These are phyloP conservation scores for Dothistroma pini DNA, from an alignment of 2,329 filamentous ascomycete species.

Conservation along the genomic window DNA sequence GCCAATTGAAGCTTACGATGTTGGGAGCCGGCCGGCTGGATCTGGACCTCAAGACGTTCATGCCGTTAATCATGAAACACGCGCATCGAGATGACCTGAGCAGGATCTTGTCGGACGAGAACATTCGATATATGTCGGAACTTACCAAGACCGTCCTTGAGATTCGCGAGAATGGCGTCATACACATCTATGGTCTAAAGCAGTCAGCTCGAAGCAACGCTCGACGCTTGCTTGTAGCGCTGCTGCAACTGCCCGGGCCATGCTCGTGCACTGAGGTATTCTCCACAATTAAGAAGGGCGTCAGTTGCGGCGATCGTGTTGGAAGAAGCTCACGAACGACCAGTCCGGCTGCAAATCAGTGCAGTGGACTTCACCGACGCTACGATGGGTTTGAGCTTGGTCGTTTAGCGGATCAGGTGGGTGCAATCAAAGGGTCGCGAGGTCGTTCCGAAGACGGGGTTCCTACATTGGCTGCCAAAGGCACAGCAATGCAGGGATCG, in stretches of 20 bases:
- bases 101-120: constrained; percentile 11
- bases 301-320: not conserved
- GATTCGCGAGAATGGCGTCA: not conserved
- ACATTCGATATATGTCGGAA: constrained; percentile 18
- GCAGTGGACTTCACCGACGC: constrained; percentile 6
- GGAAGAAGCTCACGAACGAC: not conserved
- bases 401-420: not conserved
- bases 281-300: not conserved
- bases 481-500: not conserved
- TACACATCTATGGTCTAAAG: constrained; percentile 7
- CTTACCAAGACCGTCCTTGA: constrained; percentile 21
- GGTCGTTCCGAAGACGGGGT: not conserved
- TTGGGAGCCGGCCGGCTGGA: constrained; percentile 12
- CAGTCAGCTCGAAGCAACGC: constrained; percentile 10
- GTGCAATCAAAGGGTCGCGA: not conserved
- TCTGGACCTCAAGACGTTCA: constrained; percentile 18
- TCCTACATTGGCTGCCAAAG: not conserved
- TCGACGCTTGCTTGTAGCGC: constrained; percentile 25
- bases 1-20: constrained; percentile 23
- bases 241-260: constrained; percentile 1
- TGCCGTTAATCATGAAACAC: constrained; percentile 11
- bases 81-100: constrained; percentile 9
- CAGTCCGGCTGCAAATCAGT: not conserved
- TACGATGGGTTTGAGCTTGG: constrained; percentile 1
- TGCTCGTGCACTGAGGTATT: constrained; percentile 12